phyloP scores from a whole-genome alignment of 805 yeast genomes.

The Metschnikowia lochheadii region DNA sequence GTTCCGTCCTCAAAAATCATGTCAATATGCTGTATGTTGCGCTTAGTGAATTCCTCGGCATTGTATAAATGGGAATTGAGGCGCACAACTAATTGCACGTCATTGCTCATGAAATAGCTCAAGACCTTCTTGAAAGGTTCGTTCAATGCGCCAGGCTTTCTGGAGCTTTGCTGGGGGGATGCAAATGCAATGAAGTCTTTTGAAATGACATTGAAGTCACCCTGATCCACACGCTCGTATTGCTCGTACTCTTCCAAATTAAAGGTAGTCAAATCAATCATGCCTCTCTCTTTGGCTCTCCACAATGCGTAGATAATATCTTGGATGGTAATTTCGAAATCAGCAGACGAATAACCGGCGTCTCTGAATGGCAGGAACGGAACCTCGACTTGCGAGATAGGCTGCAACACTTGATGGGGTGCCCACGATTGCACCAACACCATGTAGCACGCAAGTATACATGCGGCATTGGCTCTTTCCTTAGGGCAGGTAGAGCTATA shows the following conservation, averaged over 20 bases:
- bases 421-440: constrained; percentile 95
- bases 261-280: constrained; percentile 81
- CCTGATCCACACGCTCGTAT: constrained; percentile 94
- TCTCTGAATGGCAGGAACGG: constrained; percentile 95
- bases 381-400: constrained; percentile 85
- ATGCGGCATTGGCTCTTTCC: constrained; percentile 89
- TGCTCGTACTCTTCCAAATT: constrained; percentile 91
- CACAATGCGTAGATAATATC: constrained; percentile 95
- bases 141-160: constrained; percentile 49
- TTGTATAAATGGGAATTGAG: constrained; percentile 90
- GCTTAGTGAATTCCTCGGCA: constrained; percentile 71
- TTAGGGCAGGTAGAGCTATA: constrained; percentile 80
- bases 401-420: constrained; percentile 95
- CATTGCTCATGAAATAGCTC: constrained; percentile 63
- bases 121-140: constrained; percentile 81
- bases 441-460: constrained; percentile 92
- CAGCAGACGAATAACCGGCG: constrained; percentile 96
- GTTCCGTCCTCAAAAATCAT: constrained; percentile 98
- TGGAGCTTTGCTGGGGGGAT: constrained; percentile 71
- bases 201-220: constrained; percentile 88
- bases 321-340: constrained; percentile 88
- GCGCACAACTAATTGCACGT: constrained; percentile 87
- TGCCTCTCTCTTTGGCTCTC: constrained; percentile 92
- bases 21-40: constrained; percentile 86
- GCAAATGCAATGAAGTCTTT: constrained; percentile 97